These are phyloP conservation scores for Umbellularia californica DNA, from an alignment of 164 flowering plant genomes.

Conservation along the genomic window DNA sequence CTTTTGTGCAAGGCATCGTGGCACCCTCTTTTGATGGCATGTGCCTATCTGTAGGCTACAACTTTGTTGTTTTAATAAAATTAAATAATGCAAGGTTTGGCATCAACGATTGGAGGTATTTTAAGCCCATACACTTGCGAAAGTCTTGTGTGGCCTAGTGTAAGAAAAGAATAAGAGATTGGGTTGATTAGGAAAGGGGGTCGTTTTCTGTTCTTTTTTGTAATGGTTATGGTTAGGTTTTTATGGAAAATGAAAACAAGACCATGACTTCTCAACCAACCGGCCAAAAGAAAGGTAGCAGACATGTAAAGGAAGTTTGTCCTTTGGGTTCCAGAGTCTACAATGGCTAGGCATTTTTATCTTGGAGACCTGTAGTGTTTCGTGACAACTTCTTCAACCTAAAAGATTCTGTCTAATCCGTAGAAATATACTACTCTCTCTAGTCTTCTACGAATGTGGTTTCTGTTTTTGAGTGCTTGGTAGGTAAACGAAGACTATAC, in stretches of 20 bases:
- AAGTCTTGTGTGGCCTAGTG: not conserved
- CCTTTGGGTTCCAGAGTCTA: not conserved
- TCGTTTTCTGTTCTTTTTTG: conserved; percentile 3
- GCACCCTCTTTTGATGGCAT: not conserved
- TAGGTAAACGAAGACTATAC: not conserved
- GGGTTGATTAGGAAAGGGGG: not conserved
- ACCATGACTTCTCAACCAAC: conserved; percentile 3
- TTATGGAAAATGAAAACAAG: not conserved
- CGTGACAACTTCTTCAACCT: not conserved
- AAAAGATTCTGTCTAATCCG: conserved; percentile 3
- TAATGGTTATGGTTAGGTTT: conserved; percentile 9
- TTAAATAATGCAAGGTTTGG: not conserved
- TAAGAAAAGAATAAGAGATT: not conserved
- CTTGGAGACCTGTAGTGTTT: not conserved
- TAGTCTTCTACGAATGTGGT: not conserved
- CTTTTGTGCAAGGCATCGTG: not conserved
- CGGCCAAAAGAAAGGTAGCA: not conserved
- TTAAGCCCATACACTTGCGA: too few relatives aligned
- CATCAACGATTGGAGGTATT: not conserved
- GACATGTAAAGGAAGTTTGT: not conserved
- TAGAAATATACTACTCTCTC: not conserved
- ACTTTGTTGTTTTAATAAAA: not conserved
- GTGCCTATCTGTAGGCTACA: not conserved
- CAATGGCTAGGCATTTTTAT: not conserved
- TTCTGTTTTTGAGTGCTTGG: not conserved